These are phyloP conservation scores for Pseudogymnoascus sp. DNA, from an alignment of 2,329 filamentous ascomycete species.

Conservation along the genomic window DNA sequence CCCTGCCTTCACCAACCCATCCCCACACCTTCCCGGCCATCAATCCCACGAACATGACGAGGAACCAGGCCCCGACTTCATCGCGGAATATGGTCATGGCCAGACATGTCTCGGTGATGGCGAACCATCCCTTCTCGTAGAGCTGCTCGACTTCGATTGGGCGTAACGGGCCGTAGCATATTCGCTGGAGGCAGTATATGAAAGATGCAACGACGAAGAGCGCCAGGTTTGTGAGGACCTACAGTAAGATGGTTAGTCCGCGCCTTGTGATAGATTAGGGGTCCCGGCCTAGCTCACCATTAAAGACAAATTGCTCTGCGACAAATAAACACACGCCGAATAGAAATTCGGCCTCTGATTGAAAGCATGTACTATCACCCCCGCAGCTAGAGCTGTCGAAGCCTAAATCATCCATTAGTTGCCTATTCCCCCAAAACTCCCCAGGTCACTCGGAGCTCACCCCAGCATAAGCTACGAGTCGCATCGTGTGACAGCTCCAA, in stretches of 20 bases:
- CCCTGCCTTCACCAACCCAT: conserved; percentile 93
- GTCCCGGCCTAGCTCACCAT: conserved; percentile 54
- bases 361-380: conserved; percentile 83
- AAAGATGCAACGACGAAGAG: conserved; percentile 74
- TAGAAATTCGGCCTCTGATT: conserved; percentile 97
- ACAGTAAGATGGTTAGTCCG: conserved; percentile 12
- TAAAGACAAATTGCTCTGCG: conserved; percentile 91
- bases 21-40: conserved; percentile 96
- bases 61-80: conserved; percentile 87
- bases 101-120: conserved; percentile 90
- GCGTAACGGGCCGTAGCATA: conserved; percentile 85
- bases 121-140: conserved; percentile 97
- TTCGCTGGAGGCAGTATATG: conserved; percentile 79
- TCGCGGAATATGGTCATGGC: conserved; percentile 98
- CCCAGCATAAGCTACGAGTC: conserved; percentile 51
- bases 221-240: conserved; percentile 88
- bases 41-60: conserved; percentile 91
- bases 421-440: not conserved
- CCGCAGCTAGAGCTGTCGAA: conserved; percentile 76
- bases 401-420: conserved; percentile 41
- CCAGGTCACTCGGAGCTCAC: not conserved
- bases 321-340: conserved; percentile 92
- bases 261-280: not conserved
- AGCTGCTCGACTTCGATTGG: conserved; percentile 94
- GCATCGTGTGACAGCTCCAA: conserved; percentile 41